A percentile compares a stretch with the other conserved stretches of the same genome.
These are phyloP conservation scores for Cyberlindnera galapagoensis DNA, from an alignment of 805 yeast genomes.

Conservation along the genomic window DNA sequence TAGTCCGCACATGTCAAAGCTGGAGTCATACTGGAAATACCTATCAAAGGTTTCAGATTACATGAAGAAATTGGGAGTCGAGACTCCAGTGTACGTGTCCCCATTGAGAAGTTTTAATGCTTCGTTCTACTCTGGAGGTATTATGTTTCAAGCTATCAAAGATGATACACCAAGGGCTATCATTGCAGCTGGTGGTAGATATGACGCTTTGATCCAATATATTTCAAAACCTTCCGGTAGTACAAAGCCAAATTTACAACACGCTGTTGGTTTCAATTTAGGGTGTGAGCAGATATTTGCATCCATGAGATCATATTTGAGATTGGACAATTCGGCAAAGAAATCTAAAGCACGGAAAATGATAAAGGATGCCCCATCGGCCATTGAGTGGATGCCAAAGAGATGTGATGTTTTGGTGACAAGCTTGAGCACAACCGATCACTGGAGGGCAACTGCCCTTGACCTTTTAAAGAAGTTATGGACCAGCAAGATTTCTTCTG, in stretches of 20 bases:
- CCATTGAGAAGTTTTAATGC: constrained; percentile 84
- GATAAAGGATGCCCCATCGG: constrained; percentile 28
- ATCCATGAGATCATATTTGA: constrained; percentile 42
- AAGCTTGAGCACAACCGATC: constrained; percentile 46
- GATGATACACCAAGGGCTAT: constrained; percentile 46
- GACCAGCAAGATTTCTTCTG: constrained; percentile 76
- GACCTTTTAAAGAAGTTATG: constrained; percentile 62
- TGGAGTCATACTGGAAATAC: constrained; percentile 59
- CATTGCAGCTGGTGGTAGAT: constrained; percentile 92
- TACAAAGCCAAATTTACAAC: constrained; percentile 30
- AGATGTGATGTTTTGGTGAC: constrained; percentile 82
- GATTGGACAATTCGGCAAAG: constrained; percentile 25
- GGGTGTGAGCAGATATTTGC: constrained; percentile 63
- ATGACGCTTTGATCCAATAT: constrained; percentile 64
- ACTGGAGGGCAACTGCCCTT: constrained; percentile 54
- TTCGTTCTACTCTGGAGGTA: constrained; percentile 68
- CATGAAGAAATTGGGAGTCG: constrained; percentile 53
- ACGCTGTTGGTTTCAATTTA: constrained; percentile 83
- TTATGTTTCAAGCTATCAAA: constrained; percentile 83
- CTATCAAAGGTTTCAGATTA: constrained; percentile 51
- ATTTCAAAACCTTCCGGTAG: constrained; percentile 52
- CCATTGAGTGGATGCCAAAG: constrained; percentile 42
- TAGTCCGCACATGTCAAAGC: constrained; percentile 51
- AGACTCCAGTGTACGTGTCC: constrained; percentile 51
- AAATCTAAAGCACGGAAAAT: constrained; percentile 26